phyloP scores from a whole-genome alignment of 2,329 filamentous ascomycete species.

The Raffaelea ambrosiae region DNA sequence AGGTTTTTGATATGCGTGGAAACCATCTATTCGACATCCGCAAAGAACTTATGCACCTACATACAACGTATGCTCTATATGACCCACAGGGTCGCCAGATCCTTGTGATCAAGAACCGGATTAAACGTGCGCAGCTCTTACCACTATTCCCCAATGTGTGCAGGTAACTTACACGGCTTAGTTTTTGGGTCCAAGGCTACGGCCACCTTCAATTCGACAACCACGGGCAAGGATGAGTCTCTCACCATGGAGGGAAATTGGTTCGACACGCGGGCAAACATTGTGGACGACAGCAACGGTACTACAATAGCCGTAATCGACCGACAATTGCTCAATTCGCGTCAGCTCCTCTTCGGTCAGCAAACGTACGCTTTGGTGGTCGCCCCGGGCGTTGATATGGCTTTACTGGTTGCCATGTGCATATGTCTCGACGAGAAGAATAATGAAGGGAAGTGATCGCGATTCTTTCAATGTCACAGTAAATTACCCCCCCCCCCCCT shows the following conservation, averaged over 20 bases:
- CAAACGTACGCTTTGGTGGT: conserved; percentile 59
- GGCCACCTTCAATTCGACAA: conserved; percentile 45
- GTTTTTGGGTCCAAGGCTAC: conserved; percentile 46
- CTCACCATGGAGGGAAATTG: conserved; percentile 54
- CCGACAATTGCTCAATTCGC: conserved; percentile 47
- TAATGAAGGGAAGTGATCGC: too few relatives aligned
- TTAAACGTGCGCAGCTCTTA: conserved; percentile 31
- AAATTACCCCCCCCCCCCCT: too few relatives aligned
- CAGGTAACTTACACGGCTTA: conserved; percentile 15
- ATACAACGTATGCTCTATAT: conserved; percentile 42
- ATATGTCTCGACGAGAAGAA: conserved; percentile 62
- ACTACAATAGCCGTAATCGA: conserved; percentile 49
- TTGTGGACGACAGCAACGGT: conserved; percentile 42
- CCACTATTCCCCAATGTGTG: too few relatives aligned
- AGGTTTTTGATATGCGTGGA: conserved; percentile 42
- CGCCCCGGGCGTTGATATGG: conserved; percentile 57
- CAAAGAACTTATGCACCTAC: conserved; percentile 42
- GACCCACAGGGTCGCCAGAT: conserved; percentile 35
- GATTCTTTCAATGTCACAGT: too few relatives aligned
- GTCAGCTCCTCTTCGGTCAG: conserved; percentile 50
- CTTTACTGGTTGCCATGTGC: conserved; percentile 57
- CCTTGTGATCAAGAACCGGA: conserved; percentile 46
- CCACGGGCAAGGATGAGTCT: conserved; percentile 31
- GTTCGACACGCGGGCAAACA: conserved; percentile 48
- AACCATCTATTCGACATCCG: conserved; percentile 50